A percentile compares a stretch with the other conserved stretches of the same genome.
Conservation (phyloP, 1,284 basidiomycete genomes). For the Vanrija sp. region DNA sequence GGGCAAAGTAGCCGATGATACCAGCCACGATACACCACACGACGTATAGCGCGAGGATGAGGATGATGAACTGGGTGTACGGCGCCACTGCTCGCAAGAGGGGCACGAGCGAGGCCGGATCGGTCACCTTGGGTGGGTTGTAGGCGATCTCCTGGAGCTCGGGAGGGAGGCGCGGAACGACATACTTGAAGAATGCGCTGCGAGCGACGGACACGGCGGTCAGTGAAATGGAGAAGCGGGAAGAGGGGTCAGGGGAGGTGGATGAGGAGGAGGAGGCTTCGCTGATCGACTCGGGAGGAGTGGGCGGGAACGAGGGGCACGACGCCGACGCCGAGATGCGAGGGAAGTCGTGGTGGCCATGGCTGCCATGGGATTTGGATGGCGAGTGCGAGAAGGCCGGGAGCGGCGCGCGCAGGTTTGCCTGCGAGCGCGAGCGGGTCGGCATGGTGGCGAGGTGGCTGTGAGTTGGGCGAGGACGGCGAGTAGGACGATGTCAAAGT, state of each 20-base stretch:
- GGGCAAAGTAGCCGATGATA: slow-evolving; percentile 33
- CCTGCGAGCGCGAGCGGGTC: background rate
- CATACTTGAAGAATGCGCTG: slow-evolving; percentile 17
- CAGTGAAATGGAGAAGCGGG: background rate
- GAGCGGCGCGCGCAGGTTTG: background rate
- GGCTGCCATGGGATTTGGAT: no score
- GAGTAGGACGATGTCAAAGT: background rate
- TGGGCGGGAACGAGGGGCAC: background rate
- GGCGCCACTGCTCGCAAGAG: slow-evolving; percentile 31
- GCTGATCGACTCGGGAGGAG: background rate
- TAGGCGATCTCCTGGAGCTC: slow-evolving; percentile 27
- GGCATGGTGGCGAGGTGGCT: background rate
- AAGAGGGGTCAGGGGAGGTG: background rate
- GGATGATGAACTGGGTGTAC: slow-evolving; percentile 34
- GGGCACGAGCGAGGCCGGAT: slow-evolving; percentile 35
- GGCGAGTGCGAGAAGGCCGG: background rate
- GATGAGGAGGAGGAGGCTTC: background rate
- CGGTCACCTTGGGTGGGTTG: slow-evolving; percentile 34
- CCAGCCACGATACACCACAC: slow-evolving; percentile 34
- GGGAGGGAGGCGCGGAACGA: slow-evolving; percentile 31
- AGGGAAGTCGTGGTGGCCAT: no score
- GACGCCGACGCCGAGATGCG: no score
- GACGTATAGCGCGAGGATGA: slow-evolving; percentile 38
- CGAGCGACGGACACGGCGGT: slow-evolving; percentile 6
- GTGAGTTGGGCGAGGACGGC: background rate